phyloP scores from a whole-genome alignment of 176 grass and related monocot species.

The Hyparrhenia diplandra region DNA sequence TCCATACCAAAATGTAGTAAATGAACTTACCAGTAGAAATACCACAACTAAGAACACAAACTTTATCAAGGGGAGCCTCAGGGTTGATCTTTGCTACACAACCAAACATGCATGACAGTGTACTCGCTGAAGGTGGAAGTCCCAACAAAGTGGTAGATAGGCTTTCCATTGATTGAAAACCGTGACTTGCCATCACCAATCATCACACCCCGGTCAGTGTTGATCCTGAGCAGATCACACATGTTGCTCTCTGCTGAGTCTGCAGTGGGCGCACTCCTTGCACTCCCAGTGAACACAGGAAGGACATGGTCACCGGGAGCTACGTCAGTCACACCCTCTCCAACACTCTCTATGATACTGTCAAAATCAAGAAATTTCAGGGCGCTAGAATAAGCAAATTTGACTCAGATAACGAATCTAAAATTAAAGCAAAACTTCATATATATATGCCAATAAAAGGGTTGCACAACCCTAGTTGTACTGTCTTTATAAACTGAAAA shows the following conservation, averaged over 20 bases:
- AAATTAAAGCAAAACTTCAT: not conserved
- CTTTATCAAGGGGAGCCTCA: constrained; percentile 74
- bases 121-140: constrained; percentile 96
- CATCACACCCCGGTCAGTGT: constrained; percentile 78
- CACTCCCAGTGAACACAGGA: constrained; percentile 96
- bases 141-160: constrained; percentile 80
- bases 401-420: not conserved
- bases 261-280: constrained; percentile 77
- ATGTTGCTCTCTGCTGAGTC: constrained; percentile 77
- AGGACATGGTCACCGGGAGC: constrained; percentile 80
- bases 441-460: too few relatives aligned
- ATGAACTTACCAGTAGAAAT: constrained; percentile 57
- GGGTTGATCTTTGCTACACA: constrained; percentile 90
- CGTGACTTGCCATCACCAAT: constrained; percentile 54
- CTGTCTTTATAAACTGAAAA: not conserved
- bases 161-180: constrained; percentile 72
- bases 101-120: constrained; percentile 66
- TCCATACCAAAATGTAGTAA: not conserved
- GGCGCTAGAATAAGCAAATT: not conserved
- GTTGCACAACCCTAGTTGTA: not conserved
- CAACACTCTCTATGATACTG: constrained; percentile 78
- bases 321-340: constrained; percentile 68
- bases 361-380: not conserved
- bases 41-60: constrained; percentile 84
- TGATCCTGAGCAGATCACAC: constrained; percentile 83